Evolutionary conservation across 2,329 filamentous ascomycete species (phyloP).

Genomic region (Pseudomassariella vexata): DNA sequence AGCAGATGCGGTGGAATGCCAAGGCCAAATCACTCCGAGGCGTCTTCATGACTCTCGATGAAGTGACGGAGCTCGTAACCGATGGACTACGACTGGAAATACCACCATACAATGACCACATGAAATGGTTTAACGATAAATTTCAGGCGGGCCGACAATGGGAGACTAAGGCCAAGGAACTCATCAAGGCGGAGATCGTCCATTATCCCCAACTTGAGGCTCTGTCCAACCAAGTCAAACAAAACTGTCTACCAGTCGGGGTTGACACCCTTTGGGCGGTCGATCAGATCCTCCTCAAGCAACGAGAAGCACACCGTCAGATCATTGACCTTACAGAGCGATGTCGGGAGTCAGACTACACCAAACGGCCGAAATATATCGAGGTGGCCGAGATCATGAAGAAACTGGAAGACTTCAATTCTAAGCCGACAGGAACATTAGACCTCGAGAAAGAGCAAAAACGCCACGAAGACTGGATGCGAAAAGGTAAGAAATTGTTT

Average conservation of each 20-base stretch:
- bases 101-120: slow-evolving; percentile 71
- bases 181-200: slow-evolving; percentile 85
- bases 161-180: slow-evolving; percentile 88
- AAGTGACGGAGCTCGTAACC: slow-evolving; percentile 73
- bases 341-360: slow-evolving; percentile 68
- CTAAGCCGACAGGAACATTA: slow-evolving; percentile 82
- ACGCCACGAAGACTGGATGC: slow-evolving; percentile 98
- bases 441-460: slow-evolving; percentile 94
- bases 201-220: slow-evolving; percentile 95
- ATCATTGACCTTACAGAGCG: slow-evolving; percentile 77
- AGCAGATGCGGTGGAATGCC: slow-evolving; percentile 84
- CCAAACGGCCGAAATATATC: slow-evolving; percentile 75
- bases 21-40: slow-evolving; percentile 62
- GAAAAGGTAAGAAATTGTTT: slow-evolving; percentile 94
- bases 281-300: slow-evolving; percentile 90
- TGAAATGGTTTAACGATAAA: slow-evolving; percentile 71
- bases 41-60: slow-evolving; percentile 65
- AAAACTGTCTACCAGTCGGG: slow-evolving; percentile 69
- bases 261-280: slow-evolving; percentile 74
- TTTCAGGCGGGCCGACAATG: slow-evolving; percentile 73
- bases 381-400: slow-evolving; percentile 91
- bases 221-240: slow-evolving; percentile 73
- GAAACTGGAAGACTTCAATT: slow-evolving; percentile 81
- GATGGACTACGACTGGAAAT: slow-evolving; percentile 75
- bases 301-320: slow-evolving; percentile 86